phyloP scores from a whole-genome alignment of 176 grass and related monocot genomes.

The Ampelocalamus luodianensis region DNA sequence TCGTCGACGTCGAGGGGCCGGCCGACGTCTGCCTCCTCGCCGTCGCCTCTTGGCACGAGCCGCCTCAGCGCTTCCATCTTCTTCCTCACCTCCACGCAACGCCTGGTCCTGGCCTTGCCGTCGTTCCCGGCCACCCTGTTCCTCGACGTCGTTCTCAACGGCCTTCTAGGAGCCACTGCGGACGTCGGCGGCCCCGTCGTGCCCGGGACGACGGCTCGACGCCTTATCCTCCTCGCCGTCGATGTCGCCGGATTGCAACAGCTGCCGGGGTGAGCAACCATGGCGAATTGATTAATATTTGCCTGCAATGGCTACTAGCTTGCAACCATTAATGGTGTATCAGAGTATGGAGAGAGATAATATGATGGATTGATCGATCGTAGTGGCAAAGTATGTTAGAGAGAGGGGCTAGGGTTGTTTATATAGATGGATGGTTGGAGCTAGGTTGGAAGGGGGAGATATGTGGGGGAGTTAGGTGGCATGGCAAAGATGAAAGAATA shows the following conservation, averaged over 20 bases:
- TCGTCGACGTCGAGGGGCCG: constrained; percentile 24
- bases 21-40: neutral
- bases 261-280: constrained; percentile 42
- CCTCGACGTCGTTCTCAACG: neutral
- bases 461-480: constrained; percentile 43
- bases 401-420: constrained; percentile 5
- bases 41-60: constrained; percentile 41
- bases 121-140: neutral
- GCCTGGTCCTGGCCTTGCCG: neutral
- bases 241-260: neutral
- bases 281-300: neutral
- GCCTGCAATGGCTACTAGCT: too few relatives aligned
- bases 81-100: constrained; percentile 35
- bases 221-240: neutral
- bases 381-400: neutral
- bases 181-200: neutral
- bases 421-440: constrained; percentile 32
- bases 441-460: constrained; percentile 46
- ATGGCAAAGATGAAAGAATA: neutral
- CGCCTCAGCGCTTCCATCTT: constrained; percentile 52
- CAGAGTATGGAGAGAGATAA: too few relatives aligned
- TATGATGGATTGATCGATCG: neutral
- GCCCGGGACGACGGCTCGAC: neutral
- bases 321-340: too few relatives aligned
- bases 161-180: neutral